Conservation (phyloP, 176 grass and related monocot genomes). For the Carex littledalei region DNA sequence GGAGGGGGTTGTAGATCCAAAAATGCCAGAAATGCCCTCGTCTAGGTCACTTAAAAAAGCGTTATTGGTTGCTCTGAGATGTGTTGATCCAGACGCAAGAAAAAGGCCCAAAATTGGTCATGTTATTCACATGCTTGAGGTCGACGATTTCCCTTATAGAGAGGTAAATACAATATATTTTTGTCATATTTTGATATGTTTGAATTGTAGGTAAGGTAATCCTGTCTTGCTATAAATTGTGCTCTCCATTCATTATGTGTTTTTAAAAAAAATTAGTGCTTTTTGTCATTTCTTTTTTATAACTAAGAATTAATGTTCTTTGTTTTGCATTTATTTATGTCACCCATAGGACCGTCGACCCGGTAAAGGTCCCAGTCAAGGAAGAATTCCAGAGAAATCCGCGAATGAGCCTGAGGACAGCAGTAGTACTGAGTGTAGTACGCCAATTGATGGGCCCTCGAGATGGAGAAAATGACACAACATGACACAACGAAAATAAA, state of each 20-base stretch:
- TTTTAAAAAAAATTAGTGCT: neutral
- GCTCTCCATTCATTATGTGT: neutral
- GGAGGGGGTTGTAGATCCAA: conserved; percentile 93
- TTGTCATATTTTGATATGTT: neutral
- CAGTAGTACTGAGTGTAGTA: conserved; percentile 34
- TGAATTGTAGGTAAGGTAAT: neutral
- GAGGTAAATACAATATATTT: conserved; percentile 48
- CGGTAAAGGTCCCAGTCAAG: conserved; percentile 51
- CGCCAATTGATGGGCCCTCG: conserved; percentile 36
- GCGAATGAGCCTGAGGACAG: conserved; percentile 39
- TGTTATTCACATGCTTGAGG: conserved; percentile 99
- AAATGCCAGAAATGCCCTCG: conserved; percentile 78
- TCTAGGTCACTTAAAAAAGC: conserved; percentile 82
- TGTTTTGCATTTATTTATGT: neutral
- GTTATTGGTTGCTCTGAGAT: conserved; percentile 82
- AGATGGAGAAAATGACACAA: conserved; percentile 47
- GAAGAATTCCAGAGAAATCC: conserved; percentile 36
- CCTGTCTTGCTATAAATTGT: neutral
- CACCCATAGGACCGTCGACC: conserved; percentile 47
- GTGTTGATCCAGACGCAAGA: conserved; percentile 89
- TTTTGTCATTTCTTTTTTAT: neutral
- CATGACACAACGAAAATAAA: conserved; percentile 2
- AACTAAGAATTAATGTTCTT: neutral
- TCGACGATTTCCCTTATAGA: conserved; percentile 95
- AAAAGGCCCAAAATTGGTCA: conserved; percentile 97